phyloP scores from a whole-genome alignment of 371 early-diverging fungal species.

The Mucor saturninus region DNA sequence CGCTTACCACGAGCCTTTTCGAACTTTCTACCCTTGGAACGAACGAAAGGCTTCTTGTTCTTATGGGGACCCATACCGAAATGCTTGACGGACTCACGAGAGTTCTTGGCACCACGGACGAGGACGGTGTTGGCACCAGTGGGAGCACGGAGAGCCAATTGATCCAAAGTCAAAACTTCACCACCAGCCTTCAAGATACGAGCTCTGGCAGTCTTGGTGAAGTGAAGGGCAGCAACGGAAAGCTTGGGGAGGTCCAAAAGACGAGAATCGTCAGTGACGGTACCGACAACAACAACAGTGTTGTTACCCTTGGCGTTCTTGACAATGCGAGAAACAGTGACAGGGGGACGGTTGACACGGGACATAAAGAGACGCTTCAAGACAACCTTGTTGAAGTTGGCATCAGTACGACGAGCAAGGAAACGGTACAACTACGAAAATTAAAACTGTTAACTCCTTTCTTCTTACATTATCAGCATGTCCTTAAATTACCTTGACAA shows the following conservation, averaged over 20 bases:
- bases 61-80: constrained; percentile 77
- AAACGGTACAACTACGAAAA: constrained; percentile 94
- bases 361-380: constrained; percentile 98
- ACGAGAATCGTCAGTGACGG: constrained; percentile 96
- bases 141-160: constrained; percentile 97
- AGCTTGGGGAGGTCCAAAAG: constrained; percentile 94
- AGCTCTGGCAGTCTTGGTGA: constrained; percentile 94
- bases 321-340: constrained; percentile 90
- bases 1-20: constrained; percentile 99
- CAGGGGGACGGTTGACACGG: constrained; percentile 94
- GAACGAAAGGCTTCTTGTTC: constrained; percentile 90
- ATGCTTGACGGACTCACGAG: constrained; percentile 97
- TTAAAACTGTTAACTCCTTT: background rate
- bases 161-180: constrained; percentile 97
- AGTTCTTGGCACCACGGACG: constrained; percentile 86
- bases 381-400: constrained; percentile 98
- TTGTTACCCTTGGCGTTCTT: constrained; percentile 77
- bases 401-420: constrained; percentile 97
- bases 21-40: constrained; percentile 99
- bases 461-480: background rate
- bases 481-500: constrained; percentile 75
- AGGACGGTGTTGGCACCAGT: constrained; percentile 95
- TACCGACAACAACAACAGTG: constrained; percentile 93
- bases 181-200: constrained; percentile 98
- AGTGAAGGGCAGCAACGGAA: constrained; percentile 92